Conservation (phyloP, 164 flowering plant species). For the Vitis rupestris region DNA sequence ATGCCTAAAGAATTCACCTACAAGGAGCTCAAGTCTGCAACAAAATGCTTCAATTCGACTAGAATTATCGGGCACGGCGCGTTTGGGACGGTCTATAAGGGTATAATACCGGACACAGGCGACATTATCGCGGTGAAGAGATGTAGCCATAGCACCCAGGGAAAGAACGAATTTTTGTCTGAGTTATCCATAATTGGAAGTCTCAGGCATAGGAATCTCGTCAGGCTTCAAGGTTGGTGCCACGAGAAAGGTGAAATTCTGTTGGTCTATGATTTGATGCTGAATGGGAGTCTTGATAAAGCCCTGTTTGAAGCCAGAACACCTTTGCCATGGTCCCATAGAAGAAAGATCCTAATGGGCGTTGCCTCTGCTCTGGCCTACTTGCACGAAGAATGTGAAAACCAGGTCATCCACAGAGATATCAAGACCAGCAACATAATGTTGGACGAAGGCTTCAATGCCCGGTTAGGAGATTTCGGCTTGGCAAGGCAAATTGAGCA, state of each 20-base stretch:
- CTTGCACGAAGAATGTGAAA: constrained; percentile 89
- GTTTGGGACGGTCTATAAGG: constrained; percentile 87
- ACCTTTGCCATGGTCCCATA: constrained; percentile 58
- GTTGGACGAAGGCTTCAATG: constrained; percentile 85
- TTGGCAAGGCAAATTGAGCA: constrained; percentile 76
- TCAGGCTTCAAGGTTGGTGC: constrained; percentile 91
- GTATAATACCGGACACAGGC: constrained; percentile 61
- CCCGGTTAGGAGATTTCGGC: constrained; percentile 85
- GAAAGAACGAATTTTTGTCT: constrained; percentile 76
- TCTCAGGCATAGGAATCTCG: constrained; percentile 88
- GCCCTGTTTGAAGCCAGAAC: constrained; percentile 66
- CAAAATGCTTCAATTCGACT: constrained; percentile 57
- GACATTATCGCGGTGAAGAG: constrained; percentile 79
- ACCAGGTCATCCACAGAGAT: constrained; percentile 86
- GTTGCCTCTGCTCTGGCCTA: constrained; percentile 89
- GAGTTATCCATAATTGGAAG: constrained; percentile 89
- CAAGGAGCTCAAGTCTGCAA: constrained; percentile 67
- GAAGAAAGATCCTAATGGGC: constrained; percentile 64
- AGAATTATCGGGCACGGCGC: constrained; percentile 87
- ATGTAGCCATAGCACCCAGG: constrained; percentile 77
- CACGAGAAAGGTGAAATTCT: constrained; percentile 93
- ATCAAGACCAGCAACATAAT: constrained; percentile 85
- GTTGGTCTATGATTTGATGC: constrained; percentile 84
- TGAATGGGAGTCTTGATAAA: constrained; percentile 90
- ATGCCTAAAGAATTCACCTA: constrained; percentile 78